A percentile compares a stretch with the other conserved stretches of the same genome.
These are phyloP conservation scores for Mortierella alpina DNA, from an alignment of 192 early-diverging fungal species.

Conservation along the genomic window DNA sequence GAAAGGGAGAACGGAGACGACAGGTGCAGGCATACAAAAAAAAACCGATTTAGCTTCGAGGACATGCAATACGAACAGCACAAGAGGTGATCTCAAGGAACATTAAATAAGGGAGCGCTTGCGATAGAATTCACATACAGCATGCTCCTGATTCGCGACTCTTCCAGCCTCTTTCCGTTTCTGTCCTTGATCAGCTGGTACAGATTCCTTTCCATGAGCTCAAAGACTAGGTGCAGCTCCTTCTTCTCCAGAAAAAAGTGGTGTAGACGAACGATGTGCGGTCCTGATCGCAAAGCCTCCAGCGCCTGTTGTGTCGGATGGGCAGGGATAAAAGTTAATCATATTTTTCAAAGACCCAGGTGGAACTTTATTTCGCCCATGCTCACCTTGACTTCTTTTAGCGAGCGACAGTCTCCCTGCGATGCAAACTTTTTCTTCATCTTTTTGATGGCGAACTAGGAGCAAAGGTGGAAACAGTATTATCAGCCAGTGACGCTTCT, in stretches of 20 bases:
- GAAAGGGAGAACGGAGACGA: neutral
- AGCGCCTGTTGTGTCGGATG: slow-evolving; percentile 64
- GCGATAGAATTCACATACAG: slow-evolving; percentile 63
- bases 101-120: no score
- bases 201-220: slow-evolving; percentile 95
- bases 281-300: slow-evolving; percentile 78
- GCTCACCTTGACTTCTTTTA: slow-evolving; percentile 82
- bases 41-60: neutral
- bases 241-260: slow-evolving; percentile 89
- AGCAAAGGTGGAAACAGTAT: neutral
- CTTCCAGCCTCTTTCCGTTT: slow-evolving; percentile 71
- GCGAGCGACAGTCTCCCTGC: slow-evolving; percentile 76
- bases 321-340: neutral
- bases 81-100: no score
- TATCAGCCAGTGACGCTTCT: neutral
- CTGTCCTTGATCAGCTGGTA: slow-evolving; percentile 89
- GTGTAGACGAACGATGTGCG: slow-evolving; percentile 86
- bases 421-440: slow-evolving; percentile 88
- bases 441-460: slow-evolving; percentile 87
- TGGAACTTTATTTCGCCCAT: neutral
- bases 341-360: slow-evolving; percentile 1
- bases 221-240: slow-evolving; percentile 94
- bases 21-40: neutral
- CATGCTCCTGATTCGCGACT: slow-evolving; percentile 77
- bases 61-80: no score